Conservation (phyloP, 2,329 filamentous ascomycete species). For the Aspergillus brasiliensis region DNA sequence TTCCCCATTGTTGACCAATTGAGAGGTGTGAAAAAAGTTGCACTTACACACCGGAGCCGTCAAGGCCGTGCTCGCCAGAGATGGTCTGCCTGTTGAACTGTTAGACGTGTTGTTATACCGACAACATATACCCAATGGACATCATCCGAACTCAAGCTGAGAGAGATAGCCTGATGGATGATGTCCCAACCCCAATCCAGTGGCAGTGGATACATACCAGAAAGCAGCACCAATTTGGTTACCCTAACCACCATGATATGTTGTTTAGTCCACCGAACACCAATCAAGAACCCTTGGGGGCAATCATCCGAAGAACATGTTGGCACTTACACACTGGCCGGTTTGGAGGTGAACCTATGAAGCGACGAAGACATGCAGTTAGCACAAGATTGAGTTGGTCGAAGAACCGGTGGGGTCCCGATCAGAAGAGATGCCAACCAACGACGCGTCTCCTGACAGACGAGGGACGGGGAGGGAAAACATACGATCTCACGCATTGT, state of each 20-base stretch:
- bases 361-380: constrained; percentile 37
- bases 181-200: background rate
- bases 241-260: constrained; percentile 63
- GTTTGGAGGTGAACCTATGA: constrained; percentile 97
- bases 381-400: constrained; percentile 30
- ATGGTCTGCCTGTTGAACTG: constrained; percentile 68
- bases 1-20: constrained; percentile 4
- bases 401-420: constrained; percentile 35
- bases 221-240: constrained; percentile 99
- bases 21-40: constrained; percentile 10
- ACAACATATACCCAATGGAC: background rate
- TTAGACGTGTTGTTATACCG: constrained; percentile 38
- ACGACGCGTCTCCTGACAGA: constrained; percentile 38
- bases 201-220: constrained; percentile 64
- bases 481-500: constrained; percentile 76
- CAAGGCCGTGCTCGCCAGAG: constrained; percentile 91
- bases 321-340: constrained; percentile 89
- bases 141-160: background rate
- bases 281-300: background rate
- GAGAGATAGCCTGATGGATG: background rate
- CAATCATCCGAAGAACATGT: constrained; percentile 8
- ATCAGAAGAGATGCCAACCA: constrained; percentile 34
- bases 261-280: constrained; percentile 8
- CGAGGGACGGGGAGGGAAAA: constrained; percentile 30
- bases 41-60: constrained; percentile 91